Base-by-base conservation (phyloP, 116 monocot species). In the Iris pallida region DNA sequence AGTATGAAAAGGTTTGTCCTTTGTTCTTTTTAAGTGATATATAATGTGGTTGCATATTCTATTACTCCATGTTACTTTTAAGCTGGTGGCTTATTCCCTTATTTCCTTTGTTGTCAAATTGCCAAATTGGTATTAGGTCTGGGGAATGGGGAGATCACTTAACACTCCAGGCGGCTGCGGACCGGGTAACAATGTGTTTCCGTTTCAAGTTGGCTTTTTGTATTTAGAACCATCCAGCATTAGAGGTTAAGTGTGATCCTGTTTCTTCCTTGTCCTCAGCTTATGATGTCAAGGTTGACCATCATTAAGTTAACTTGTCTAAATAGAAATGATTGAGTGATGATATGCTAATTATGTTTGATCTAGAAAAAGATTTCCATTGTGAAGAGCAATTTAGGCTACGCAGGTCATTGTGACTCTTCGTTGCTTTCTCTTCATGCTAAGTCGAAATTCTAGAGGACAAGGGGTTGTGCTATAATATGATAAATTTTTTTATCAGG, bases 121-220 rank as follows among this genome's bases (percentile, higher is more conserved):
- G 42, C 61, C 40, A 16, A 40, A 41, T 30, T 44, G 30, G 7
- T 2, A 74, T 61, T 67, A 93, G 93, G 70, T 80, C 75, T 70
- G 89, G 93, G 12, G 93, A 89, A 83, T 93, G 93, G 93, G 93
- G 93, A 71, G 93, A 93, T 78, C 88, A 93, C 65, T 42, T 93
- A 42, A 93, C 93, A 5, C 59, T 93, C 15, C 93, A 93, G 66
- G 93, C 93, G 19, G 84, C 89, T 74, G 93, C 93, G 20, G 93
- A 93, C 49, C 82, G 84, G 78, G 93, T 93, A 89, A 73, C 49
- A 43, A 71, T 59, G 54, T 7, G 12, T 59, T 74, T 70, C n/a
- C 47, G 45, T 80, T 60, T 70, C 20, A 53, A 75, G 47, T 70
- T 65, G 70, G 58, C 65, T 75, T 65, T 73, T 17, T 60, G 44